Evolutionary conservation across 441 rosid species (phyloP).

Genomic region (Gossypium schwendimanii): DNA sequence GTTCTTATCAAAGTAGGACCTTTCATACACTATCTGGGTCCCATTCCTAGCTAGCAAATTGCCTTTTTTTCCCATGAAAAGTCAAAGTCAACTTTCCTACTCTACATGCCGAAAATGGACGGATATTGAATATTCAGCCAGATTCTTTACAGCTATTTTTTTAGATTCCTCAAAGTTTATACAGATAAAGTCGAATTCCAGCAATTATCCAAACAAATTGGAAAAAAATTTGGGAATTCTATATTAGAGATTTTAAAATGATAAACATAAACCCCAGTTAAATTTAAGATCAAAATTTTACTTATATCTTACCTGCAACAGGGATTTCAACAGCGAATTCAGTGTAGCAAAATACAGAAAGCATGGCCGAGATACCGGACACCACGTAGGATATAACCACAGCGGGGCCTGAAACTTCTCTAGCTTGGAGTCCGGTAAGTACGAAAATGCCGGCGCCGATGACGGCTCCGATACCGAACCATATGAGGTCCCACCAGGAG

Average conservation of each 20-base stretch:
- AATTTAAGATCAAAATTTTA: background rate
- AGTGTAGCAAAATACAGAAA: slow-evolving; percentile 87
- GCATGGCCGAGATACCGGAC: slow-evolving; percentile 85
- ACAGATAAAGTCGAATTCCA: background rate
- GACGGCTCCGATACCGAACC: slow-evolving; percentile 88
- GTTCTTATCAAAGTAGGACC: background rate
- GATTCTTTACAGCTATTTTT: background rate
- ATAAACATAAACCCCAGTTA: background rate
- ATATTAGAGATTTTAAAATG: background rate
- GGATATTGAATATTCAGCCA: background rate
- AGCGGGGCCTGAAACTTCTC: slow-evolving; percentile 52
- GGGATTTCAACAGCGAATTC: slow-evolving; percentile 95
- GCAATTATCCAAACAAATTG: background rate
- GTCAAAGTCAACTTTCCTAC: background rate
- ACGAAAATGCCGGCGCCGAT: slow-evolving; percentile 84
- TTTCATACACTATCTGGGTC: background rate
- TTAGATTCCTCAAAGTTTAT: background rate
- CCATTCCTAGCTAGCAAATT: background rate
- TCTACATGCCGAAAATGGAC: background rate
- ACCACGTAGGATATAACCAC: slow-evolving; percentile 67
- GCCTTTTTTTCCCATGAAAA: background rate
- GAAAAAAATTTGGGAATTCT: background rate
- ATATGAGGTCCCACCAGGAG: slow-evolving; percentile 83
- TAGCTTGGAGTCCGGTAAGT: slow-evolving; percentile 67
- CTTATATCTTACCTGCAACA: slow-evolving; percentile 50